phyloP scores from a whole-genome alignment of 495 filamentous ascomycete genomes.

The Diplogelasinospora grovesii region DNA sequence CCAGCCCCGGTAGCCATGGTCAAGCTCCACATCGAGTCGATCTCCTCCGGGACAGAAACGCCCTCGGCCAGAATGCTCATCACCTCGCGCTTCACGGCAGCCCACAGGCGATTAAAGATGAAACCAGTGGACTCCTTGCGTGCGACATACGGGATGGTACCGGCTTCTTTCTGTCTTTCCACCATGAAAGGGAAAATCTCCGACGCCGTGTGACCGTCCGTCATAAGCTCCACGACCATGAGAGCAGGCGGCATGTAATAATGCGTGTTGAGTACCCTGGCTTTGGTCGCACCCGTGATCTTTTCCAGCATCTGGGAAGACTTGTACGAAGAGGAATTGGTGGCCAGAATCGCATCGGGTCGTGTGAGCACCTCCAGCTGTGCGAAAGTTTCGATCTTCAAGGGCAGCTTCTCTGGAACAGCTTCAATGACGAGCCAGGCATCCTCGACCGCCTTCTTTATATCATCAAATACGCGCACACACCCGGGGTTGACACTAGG shows the following conservation, averaged over 20 bases:
- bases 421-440: constrained; percentile 49
- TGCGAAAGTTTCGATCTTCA: constrained; percentile 46
- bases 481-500: constrained; percentile 7
- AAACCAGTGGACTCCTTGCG: constrained; percentile 48
- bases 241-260: constrained; percentile 47
- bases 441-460: constrained; percentile 34
- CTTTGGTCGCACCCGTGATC: no score
- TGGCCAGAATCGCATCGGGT: constrained; percentile 40
- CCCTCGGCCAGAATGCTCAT: constrained; percentile 45
- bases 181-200: constrained; percentile 39
- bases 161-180: no score
- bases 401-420: constrained; percentile 46
- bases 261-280: no score
- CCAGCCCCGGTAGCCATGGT: not conserved
- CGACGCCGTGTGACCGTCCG: constrained; percentile 39
- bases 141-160: no score
- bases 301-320: constrained; percentile 38
- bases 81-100: constrained; percentile 48
- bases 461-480: constrained; percentile 22
- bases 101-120: constrained; percentile 55
- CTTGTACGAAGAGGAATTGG: constrained; percentile 45
- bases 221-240: constrained; percentile 50
- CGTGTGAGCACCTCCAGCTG: constrained; percentile 36
- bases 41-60: constrained; percentile 39
- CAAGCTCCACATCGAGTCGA: constrained; percentile 37